phyloP scores from a whole-genome alignment of 768 basidiomycete species.

The Paxillus involutus region DNA sequence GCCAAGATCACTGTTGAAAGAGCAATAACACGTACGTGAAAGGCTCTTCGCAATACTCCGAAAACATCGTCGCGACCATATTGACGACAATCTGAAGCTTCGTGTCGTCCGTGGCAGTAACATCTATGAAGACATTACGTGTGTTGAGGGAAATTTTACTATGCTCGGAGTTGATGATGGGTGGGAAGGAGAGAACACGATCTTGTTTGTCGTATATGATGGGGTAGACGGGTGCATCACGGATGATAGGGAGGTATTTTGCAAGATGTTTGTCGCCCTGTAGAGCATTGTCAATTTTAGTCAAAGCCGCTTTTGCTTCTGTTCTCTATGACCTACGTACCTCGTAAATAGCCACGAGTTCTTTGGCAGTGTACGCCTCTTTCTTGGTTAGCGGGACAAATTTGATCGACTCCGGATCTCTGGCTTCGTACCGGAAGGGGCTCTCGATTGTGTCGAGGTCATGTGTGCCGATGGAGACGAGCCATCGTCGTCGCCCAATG shows the following conservation, averaged over 20 bases:
- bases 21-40: slow-evolving; percentile 69
- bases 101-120: slow-evolving; percentile 95
- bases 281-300: not conserved
- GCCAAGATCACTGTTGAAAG: not conserved
- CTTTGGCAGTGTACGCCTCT: slow-evolving; percentile 78
- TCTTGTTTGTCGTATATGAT: slow-evolving; percentile 93
- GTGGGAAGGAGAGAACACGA: slow-evolving; percentile 93
- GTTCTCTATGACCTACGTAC: slow-evolving; percentile 39
- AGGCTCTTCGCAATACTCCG: slow-evolving; percentile 90
- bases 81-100: slow-evolving; percentile 96
- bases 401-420: slow-evolving; percentile 83
- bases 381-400: slow-evolving; percentile 86
- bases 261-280: slow-evolving; percentile 92
- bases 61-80: slow-evolving; percentile 96
- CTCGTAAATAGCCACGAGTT: slow-evolving; percentile 93
- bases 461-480: slow-evolving; percentile 97
- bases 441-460: slow-evolving; percentile 87
- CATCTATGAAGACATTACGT: slow-evolving; percentile 92
- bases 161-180: slow-evolving; percentile 96
- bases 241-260: slow-evolving; percentile 88
- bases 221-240: slow-evolving; percentile 94
- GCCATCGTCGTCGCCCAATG: slow-evolving; percentile 82
- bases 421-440: slow-evolving; percentile 87
- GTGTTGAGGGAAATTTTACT: slow-evolving; percentile 97
- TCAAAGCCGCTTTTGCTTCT: not conserved